Evolutionary conservation across 257 asterid genomes (phyloP).

Genomic region (Fraxinus cuspidata): DNA sequence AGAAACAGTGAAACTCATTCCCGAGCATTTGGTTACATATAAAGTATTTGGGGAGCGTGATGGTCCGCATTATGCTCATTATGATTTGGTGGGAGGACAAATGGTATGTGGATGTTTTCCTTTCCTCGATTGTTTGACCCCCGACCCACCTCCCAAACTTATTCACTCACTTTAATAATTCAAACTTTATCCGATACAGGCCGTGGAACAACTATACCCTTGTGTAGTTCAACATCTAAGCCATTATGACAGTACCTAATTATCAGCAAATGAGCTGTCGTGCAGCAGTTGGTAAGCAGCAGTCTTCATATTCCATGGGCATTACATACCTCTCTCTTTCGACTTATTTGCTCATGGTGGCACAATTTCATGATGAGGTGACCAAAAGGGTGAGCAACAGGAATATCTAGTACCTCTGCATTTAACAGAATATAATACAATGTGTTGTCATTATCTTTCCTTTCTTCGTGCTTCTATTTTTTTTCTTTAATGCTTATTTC

Average conservation of each 20-base stretch:
- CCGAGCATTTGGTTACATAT: constrained; percentile 72
- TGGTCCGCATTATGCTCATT: constrained; percentile 98
- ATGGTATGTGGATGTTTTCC: constrained; percentile 48
- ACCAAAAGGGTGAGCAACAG: background rate
- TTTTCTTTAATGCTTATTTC: too few species aligned
- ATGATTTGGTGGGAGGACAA: constrained; percentile 93
- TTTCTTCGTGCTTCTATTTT: background rate
- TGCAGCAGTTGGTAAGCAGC: constrained; percentile 17
- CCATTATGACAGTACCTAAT: constrained; percentile 43
- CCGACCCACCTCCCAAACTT: background rate
- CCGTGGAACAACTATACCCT: constrained; percentile 71
- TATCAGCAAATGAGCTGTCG: constrained; percentile 12
- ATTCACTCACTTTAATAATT: constrained; percentile 17
- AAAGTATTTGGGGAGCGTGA: constrained; percentile 70
- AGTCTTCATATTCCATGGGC: constrained; percentile 5
- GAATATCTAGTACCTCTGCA: background rate
- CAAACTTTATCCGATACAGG: constrained; percentile 46
- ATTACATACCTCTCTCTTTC: background rate
- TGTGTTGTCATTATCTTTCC: background rate
- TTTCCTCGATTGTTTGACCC: background rate
- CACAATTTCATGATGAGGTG: background rate
- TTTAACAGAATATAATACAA: background rate
- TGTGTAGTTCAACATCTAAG: constrained; percentile 68
- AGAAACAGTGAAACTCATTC: constrained; percentile 81
- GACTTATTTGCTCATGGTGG: constrained; percentile 12